phyloP scores from a whole-genome alignment of 2,329 filamentous ascomycete species.

The Dichotomopilus funicola region DNA sequence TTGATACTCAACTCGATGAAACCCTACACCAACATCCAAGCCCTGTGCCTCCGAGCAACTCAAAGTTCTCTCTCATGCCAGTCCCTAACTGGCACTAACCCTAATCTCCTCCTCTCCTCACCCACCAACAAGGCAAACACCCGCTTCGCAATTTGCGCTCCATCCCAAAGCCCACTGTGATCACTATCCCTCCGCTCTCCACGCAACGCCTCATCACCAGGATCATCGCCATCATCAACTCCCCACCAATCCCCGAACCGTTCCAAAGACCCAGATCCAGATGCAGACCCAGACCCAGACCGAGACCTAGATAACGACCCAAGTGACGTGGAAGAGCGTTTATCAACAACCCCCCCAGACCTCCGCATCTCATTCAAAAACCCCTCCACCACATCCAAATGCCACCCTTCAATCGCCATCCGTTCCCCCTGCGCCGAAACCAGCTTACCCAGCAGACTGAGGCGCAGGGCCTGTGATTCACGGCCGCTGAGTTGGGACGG shows the following conservation, averaged over 20 bases:
- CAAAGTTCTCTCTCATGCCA: background rate
- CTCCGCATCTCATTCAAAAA: constrained; percentile 35
- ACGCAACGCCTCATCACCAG: constrained; percentile 39
- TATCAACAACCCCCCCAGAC: constrained; percentile 33
- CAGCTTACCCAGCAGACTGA: constrained; percentile 40
- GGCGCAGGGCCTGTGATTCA: constrained; percentile 16
- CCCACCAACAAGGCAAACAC: constrained; percentile 49
- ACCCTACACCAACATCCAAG: no score
- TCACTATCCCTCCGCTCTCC: background rate
- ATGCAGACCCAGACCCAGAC: no score
- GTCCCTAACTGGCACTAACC: constrained; percentile 18
- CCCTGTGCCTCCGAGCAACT: background rate
- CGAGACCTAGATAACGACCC: no score
- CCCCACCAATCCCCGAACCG: constrained; percentile 1
- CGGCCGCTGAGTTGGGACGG: background rate
- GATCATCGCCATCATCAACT: constrained; percentile 32
- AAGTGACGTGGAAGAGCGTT: no score
- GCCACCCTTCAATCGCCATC: constrained; percentile 48
- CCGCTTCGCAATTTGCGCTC: constrained; percentile 42
- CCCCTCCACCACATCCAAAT: constrained; percentile 51
- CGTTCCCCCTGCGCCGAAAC: constrained; percentile 41
- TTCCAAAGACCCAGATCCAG: no score
- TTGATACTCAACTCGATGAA: no score
- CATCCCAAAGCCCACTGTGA: constrained; percentile 39
- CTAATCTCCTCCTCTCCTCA: constrained; percentile 36